Conservation (phyloP, 176 grass and related monocot species). For the Olyra latifolia region DNA sequence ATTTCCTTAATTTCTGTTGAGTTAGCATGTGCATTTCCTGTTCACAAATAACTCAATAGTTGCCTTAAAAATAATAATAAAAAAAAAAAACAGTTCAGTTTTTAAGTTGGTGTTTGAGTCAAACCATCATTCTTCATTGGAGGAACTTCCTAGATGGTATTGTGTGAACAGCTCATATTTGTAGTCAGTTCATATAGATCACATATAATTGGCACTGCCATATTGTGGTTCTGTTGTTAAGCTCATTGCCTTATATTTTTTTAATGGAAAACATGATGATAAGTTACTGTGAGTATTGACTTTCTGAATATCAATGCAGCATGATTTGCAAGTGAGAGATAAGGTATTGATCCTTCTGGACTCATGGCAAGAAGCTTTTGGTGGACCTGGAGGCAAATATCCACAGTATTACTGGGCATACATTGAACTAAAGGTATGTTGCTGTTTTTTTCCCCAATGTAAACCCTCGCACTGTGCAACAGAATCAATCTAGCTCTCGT, state of each 20-base stretch:
- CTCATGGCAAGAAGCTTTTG: constrained; percentile 99
- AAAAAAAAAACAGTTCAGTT: neutral
- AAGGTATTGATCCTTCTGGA: constrained; percentile 86
- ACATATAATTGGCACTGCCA: neutral
- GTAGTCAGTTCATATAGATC: neutral
- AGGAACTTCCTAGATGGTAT: constrained; percentile 15
- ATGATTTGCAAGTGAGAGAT: constrained; percentile 92
- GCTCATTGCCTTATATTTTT: neutral
- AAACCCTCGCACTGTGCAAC: neutral
- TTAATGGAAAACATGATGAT: neutral
- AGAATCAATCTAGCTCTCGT: neutral
- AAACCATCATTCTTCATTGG: neutral
- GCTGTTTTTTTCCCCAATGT: neutral
- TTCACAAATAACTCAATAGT: too few relatives aligned
- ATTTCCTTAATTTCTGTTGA: neutral
- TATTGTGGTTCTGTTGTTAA: neutral
- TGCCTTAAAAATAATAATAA: too few relatives aligned
- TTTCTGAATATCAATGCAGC: constrained; percentile 48
- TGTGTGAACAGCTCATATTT: neutral
- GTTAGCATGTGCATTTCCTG: neutral
- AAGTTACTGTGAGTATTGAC: neutral
- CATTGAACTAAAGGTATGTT: constrained; percentile 73
- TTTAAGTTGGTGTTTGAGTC: neutral
- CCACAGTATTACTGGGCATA: constrained; percentile 95
- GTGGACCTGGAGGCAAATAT: constrained; percentile 83